phyloP scores from a whole-genome alignment of 2,329 filamentous ascomycete genomes.

The Hypocreales sp. region DNA sequence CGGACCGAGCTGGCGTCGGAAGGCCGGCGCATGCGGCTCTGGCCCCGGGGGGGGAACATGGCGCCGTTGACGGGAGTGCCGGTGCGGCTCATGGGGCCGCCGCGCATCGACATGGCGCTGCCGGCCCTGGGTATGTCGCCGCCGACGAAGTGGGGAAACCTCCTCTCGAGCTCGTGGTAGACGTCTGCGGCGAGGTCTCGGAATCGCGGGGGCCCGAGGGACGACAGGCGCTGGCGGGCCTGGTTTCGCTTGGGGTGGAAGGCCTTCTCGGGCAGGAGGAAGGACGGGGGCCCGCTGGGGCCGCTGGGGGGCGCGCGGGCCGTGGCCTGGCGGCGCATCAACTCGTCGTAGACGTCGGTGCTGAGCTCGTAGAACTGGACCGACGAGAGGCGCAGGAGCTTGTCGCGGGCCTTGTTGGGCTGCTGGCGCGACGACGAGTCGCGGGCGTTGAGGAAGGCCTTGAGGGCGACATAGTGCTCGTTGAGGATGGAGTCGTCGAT shows the following conservation, averaged over 20 bases:
- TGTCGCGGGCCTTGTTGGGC: slow-evolving; percentile 84
- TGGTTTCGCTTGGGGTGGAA: slow-evolving; percentile 98
- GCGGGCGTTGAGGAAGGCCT: slow-evolving; percentile 59
- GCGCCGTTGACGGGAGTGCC: slow-evolving; percentile 47
- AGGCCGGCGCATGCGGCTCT: slow-evolving; percentile 37
- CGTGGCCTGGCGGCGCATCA: slow-evolving; percentile 68
- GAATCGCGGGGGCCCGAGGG: slow-evolving; percentile 73
- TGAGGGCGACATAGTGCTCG: slow-evolving; percentile 71
- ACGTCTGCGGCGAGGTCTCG: slow-evolving; percentile 89
- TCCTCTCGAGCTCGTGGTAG: slow-evolving; percentile 82
- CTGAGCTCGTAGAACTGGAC: slow-evolving; percentile 96
- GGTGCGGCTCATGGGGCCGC: slow-evolving; percentile 40
- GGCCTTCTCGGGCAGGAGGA: slow-evolving; percentile 66
- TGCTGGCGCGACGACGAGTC: slow-evolving; percentile 62
- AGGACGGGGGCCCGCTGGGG: slow-evolving; percentile 46
- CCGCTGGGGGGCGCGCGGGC: slow-evolving; percentile 37
- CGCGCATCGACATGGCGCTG: slow-evolving; percentile 51
- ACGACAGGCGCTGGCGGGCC: slow-evolving; percentile 87
- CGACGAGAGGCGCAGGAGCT: slow-evolving; percentile 73
- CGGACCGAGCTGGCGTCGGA: slow-evolving; percentile 49
- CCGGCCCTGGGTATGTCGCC: slow-evolving; percentile 52
- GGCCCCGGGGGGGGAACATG: slow-evolving; percentile 32
- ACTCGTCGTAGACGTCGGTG: slow-evolving; percentile 93
- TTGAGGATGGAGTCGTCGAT: slow-evolving; percentile 46
- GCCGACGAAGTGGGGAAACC: slow-evolving; percentile 67